Base-by-base conservation (phyloP, 2,329 filamentous ascomycete genomes). In the Lecanicillium sp. region DNA sequence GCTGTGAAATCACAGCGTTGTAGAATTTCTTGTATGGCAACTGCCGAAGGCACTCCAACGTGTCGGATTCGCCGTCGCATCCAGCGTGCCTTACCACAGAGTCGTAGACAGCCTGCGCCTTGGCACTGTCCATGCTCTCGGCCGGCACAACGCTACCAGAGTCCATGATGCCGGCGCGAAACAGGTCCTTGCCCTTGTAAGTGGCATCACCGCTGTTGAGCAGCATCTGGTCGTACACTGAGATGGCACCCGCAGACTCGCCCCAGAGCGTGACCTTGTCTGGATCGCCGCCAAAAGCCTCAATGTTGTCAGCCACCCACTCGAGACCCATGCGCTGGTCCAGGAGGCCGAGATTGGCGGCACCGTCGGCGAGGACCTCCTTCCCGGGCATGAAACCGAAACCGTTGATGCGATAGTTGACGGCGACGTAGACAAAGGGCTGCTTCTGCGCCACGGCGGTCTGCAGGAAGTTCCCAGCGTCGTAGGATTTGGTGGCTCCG, bases 251-350 rank as follows among this genome's bases (percentile, higher is more conserved):
- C 0, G 78, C 75, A 1, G 69, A 74, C 58, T 84, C 76, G 3
- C 83, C 82, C 75, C 77, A 84, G 43, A 85, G 78, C 0, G 80
- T 84, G 5, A 85, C 80, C 53, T 78, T 79, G 3, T 67, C 64
- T 0, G 81, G 77, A 55, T 86, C 81, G 2, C 83, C 83, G 2
- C 83, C 83, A 59, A 86, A 87, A 1, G 73, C 67, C 0, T 68
- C 74, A 51, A 86, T 83, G 55, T 85, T 82, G 51, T 83, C 78
- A 3, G 77, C 73, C 0, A 83, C 71, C 82, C 82, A 86, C 51
- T 83, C 57, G 19, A 86, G 62, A 0, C 73, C 80, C 8, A 79
- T 64, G 17, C 78, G 67, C 58, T 84, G 80, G 54, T 86, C 82
- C 0, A 77, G 66, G 2, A 84, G 66, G 2, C 81, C 81, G 2